phyloP scores from a whole-genome alignment of 2,329 filamentous ascomycete genomes.

The Diaporthe vexans region DNA sequence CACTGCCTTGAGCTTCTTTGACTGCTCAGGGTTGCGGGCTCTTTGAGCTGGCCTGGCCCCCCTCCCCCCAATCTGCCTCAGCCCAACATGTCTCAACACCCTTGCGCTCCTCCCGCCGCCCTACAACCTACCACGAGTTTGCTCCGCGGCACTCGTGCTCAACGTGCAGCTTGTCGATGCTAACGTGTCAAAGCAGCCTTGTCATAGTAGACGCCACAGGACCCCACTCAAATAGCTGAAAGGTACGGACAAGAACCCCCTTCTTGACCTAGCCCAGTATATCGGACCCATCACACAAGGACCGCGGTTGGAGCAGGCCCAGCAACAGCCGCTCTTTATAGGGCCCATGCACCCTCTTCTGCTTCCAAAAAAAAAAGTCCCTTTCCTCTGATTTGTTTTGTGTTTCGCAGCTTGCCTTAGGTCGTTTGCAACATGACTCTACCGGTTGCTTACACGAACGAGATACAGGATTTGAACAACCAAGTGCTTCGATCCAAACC shows the following conservation, averaged over 20 bases:
- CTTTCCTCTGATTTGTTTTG: slow-evolving; percentile 31
- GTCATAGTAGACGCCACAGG: slow-evolving; percentile 37
- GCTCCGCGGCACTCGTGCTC: slow-evolving; percentile 22
- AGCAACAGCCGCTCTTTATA: neutral
- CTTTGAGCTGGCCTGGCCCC: slow-evolving; percentile 35
- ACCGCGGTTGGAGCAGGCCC: neutral
- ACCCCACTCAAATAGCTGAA: slow-evolving; percentile 35
- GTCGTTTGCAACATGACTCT: slow-evolving; percentile 56
- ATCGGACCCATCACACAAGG: slow-evolving; percentile 11
- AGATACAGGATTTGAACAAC: slow-evolving; percentile 74
- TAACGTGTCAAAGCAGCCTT: slow-evolving; percentile 41
- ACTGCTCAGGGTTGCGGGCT: slow-evolving; percentile 15
- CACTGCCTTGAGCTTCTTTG: slow-evolving; percentile 33
- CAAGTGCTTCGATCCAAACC: slow-evolving; percentile 71
- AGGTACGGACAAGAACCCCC: slow-evolving; percentile 37
- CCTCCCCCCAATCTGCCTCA: slow-evolving; percentile 33
- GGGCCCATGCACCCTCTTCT: neutral
- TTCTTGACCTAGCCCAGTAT: slow-evolving; percentile 6
- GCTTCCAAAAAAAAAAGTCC: slow-evolving; percentile 6
- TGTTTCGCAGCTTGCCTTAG: slow-evolving; percentile 15
- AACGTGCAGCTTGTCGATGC: slow-evolving; percentile 33
- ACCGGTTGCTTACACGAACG: slow-evolving; percentile 69
- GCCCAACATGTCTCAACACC: slow-evolving; percentile 41
- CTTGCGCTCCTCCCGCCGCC: slow-evolving; percentile 31
- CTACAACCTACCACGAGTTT: slow-evolving; percentile 18